A percentile compares a stretch with the other conserved stretches of the same genome.
Conservation (phyloP, 2,329 filamentous ascomycete species). For the Neopestalotiopsis sp. region DNA sequence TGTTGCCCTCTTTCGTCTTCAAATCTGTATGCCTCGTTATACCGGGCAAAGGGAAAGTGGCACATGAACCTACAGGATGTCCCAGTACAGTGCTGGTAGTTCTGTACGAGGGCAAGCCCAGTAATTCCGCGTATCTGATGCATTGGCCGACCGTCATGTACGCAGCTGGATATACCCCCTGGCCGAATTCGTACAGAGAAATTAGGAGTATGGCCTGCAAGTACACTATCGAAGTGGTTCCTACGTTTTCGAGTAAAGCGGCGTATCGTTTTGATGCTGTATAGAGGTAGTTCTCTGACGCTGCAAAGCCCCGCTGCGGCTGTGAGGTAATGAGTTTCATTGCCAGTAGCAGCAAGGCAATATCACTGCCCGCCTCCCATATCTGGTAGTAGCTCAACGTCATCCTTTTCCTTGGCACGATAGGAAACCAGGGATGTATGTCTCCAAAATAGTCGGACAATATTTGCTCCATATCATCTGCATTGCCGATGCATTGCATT, state of each 20-base stretch:
- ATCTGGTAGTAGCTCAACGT: conserved; percentile 46
- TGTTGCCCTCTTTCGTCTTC: not conserved
- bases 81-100: conserved; percentile 44
- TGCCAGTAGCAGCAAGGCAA: conserved; percentile 52
- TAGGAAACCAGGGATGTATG: conserved; percentile 53
- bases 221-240: conserved; percentile 46
- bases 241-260: conserved; percentile 45
- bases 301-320: conserved; percentile 40
- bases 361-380: conserved; percentile 50
- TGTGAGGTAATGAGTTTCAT: conserved; percentile 51
- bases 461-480: conserved; percentile 41
- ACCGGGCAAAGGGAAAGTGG: not conserved
- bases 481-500: conserved; percentile 44
- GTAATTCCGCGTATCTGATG: conserved; percentile 49
- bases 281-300: conserved; percentile 46
- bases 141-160: conserved; percentile 54
- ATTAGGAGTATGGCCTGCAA: conserved; percentile 53
- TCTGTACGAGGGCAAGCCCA: conserved; percentile 46
- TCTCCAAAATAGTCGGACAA: conserved; percentile 49
- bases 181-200: conserved; percentile 53
- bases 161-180: conserved; percentile 55
- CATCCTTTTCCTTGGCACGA: conserved; percentile 52
- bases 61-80: conserved; percentile 33
- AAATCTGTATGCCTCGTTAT: not conserved
- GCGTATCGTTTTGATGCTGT: conserved; percentile 48